Evolutionary conservation across 2,329 filamentous ascomycete species (phyloP), one percentile per base, ranked within the genome.

Genomic region (Scedosporium aurantiacum): DNA sequence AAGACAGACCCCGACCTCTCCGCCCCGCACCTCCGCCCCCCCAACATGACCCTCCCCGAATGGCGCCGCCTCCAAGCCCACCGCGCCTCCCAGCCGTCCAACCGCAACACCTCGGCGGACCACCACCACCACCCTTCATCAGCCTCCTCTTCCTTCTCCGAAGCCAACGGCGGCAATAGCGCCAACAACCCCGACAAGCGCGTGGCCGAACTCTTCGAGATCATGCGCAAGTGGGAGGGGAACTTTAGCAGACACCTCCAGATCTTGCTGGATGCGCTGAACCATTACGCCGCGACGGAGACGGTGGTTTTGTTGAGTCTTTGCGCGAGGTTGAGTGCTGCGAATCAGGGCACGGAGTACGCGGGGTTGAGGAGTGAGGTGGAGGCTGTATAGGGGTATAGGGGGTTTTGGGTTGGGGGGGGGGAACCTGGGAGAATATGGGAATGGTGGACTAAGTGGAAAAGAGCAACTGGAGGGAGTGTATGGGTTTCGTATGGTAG

Each of bases 231-330:
- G 74, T 97, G 95, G 78, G 94, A 99, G 73, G 86, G 87, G 65
- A 95, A 96, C 70, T 99, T 99, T 71, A 89, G 88, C 62, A 80
- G 91, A 56, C 93, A 97, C 74, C 75, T 99, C 68, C 92, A 96
- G 76, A 96, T 97, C 66, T 74, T 99, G 68, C 84, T 97, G 43
- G 94, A 97, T 71, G 93, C 91, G 63, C 80, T 99, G 64, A 97
- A 99, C 68, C 96, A 97, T 73, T 95, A 97, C 68, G 94, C 94
- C 2, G 94, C 94, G 0, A 97, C 94, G 0, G 94, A 99, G 77
- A 97, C 94, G 45, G 93, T 97, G 2, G 94, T 96, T 18, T 80
- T 99, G 65, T 76, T 97, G 64, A 93, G 92, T 66, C 78, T 99
- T 16, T 96, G 91, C 70, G 91, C 91, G 12, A 77, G 91, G 63